Evolutionary conservation across 2,329 filamentous ascomycete species (phyloP), one percentile per base, ranked within the genome.

Genomic region (Sporothrix pseudoabietina): DNA sequence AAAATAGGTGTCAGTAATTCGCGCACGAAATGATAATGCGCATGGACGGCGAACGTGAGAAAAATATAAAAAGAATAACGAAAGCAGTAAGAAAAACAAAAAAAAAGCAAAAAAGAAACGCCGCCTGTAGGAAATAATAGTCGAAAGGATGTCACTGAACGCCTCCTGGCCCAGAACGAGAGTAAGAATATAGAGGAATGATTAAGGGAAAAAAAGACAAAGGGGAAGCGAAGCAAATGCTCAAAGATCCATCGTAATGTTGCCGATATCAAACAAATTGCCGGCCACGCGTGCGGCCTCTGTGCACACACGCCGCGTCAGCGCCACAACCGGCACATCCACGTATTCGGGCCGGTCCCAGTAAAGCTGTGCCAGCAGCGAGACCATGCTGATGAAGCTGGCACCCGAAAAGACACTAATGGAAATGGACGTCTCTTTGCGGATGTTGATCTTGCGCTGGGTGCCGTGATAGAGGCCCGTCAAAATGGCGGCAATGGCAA

Each of bases 341-440:
- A 88, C 86, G 78, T 91, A 89, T 75, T 90, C 87, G 72, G 87
- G 84, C 35, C 89, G 85, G 74, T 87, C 87, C 72, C 87, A 81
- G 79, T 94, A 90, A 72, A 92, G 85, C 79, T 93, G 90, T 10
- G 89, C 82, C 26, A 94, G 84, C 69, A 94, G 82, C 12, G 87
- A 87, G 71, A 89, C 87, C 89, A 94, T 92, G 82, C 88, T 93
- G 77, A 93, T 86, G 82, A 92, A 94, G 82, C 90, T 92, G 52
- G 91, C 90, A 75, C 92, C 88, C 70, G 90, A 93, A 79, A 94
- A 92, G 76, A 94, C 90, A 77, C 90, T 89, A 76, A 94, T 87
- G n/a, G 91, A 92, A 10, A 91, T 91, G 65, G 90, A 89, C 0
- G 92, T 94, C 82, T 94, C 92, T 78, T 92, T 93, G 78, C 90